Evolutionary conservation across 306 rosid genomes (phyloP).

Genomic region (Lotus japonicus): DNA sequence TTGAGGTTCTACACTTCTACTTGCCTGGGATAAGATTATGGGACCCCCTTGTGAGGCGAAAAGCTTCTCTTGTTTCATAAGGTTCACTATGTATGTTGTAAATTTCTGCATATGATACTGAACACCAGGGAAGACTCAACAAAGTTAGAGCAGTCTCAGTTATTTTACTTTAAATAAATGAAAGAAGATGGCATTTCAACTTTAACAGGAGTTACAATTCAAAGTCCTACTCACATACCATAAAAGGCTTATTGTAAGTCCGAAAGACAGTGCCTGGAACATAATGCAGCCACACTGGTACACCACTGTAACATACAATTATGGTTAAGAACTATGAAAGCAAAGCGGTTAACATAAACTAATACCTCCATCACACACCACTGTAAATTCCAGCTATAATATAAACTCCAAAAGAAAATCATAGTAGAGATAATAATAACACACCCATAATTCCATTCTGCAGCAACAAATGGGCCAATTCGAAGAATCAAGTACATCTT

Average conservation of each 20-base stretch:
- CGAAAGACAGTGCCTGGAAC: slow-evolving; percentile 84
- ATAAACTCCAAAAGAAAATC: no score
- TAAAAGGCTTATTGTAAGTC: slow-evolving; percentile 69
- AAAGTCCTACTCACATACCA: slow-evolving; percentile 48
- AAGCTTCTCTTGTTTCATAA: slow-evolving; percentile 88
- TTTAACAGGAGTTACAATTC: not conserved
- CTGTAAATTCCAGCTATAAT: no score
- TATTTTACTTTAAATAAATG: slow-evolving; percentile 2
- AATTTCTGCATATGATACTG: slow-evolving; percentile 85
- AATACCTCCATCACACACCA: not conserved
- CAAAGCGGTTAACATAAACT: not conserved
- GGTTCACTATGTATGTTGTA: slow-evolving; percentile 70
- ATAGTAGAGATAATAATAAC: not conserved
- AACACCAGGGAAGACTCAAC: slow-evolving; percentile 23
- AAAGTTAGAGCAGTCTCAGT: slow-evolving; percentile 13
- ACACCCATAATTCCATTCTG: slow-evolving; percentile 50
- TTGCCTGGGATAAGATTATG: slow-evolving; percentile 92
- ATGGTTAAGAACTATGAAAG: slow-evolving; percentile 18
- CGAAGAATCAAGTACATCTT: slow-evolving; percentile 43
- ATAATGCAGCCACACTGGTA: slow-evolving; percentile 94
- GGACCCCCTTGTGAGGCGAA: slow-evolving; percentile 96
- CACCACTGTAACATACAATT: slow-evolving; percentile 57
- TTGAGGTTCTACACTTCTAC: slow-evolving; percentile 32
- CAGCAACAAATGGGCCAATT: slow-evolving; percentile 45
- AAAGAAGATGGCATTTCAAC: not conserved